A percentile compares a stretch with the other conserved stretches of the same genome.
Evolutionary conservation across 108 stramenopile species (phyloP).

Genomic region (Cylindrotheca fusiformis): DNA sequence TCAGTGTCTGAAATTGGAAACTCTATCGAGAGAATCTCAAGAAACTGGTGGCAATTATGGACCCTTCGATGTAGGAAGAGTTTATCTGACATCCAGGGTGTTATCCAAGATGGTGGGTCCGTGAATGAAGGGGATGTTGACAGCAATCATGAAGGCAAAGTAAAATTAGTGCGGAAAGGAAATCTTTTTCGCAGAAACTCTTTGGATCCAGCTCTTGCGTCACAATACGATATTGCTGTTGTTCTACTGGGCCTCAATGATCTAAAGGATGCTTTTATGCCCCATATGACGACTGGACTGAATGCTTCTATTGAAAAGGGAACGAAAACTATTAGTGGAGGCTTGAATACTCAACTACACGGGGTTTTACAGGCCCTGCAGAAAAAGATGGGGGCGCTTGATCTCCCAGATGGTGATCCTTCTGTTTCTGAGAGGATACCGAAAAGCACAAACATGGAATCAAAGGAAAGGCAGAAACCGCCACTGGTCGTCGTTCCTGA

Average conservation of each 20-base stretch:
- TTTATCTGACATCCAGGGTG: conserved; percentile 22
- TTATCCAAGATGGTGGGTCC: conserved; percentile 8
- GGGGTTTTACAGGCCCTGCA: conserved; percentile 31
- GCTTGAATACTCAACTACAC: conserved; percentile 12
- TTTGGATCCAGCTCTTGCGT: conserved; percentile 27
- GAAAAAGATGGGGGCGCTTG: conserved; percentile 21
- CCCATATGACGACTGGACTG: conserved; percentile 29
- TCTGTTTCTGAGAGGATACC: neutral
- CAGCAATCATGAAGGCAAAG: conserved; percentile 4
- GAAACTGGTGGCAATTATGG: conserved; percentile 20
- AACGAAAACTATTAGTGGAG: conserved; percentile 11
- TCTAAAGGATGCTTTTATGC: conserved; percentile 59
- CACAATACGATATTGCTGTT: conserved; percentile 59
- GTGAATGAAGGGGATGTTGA: conserved; percentile 13
- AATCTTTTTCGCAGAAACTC: conserved; percentile 27
- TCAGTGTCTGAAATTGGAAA: neutral
- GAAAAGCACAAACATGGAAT: neutral
- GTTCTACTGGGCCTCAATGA: conserved; percentile 70
- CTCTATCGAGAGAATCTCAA: neutral
- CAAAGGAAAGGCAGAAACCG: neutral
- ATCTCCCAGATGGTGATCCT: conserved; percentile 10
- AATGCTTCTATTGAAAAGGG: conserved; percentile 9
- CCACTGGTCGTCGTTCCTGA: conserved; percentile 67
- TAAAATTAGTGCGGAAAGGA: conserved; percentile 18
- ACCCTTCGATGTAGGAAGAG: conserved; percentile 3